phyloP scores from a whole-genome alignment of 2,329 filamentous ascomycete species.

The Nigrospora osmanthi region DNA sequence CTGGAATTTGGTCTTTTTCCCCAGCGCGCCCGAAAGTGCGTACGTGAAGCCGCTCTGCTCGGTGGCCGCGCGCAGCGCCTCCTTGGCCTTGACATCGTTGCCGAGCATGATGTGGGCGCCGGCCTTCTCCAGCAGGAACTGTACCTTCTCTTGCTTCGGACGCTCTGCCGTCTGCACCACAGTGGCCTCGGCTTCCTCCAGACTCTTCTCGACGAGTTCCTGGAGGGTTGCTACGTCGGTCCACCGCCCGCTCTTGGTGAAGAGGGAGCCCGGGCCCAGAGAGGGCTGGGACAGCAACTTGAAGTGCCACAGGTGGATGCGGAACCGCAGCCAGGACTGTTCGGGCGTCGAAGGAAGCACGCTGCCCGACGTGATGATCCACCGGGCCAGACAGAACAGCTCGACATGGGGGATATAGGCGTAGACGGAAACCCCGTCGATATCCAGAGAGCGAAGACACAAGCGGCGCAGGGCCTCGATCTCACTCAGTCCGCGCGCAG shows the following conservation, averaged over 20 bases:
- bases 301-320: constrained; percentile 64
- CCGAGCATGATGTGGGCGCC: constrained; percentile 81
- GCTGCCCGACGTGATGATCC: constrained; percentile 34
- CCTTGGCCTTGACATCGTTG: constrained; percentile 65
- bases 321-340: constrained; percentile 55
- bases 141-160: constrained; percentile 45
- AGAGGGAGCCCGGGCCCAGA: constrained; percentile 44
- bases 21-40: constrained; percentile 75
- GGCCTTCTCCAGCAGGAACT: constrained; percentile 75
- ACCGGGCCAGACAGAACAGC: constrained; percentile 66
- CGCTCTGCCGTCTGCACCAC: constrained; percentile 16
- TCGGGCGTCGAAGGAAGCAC: constrained; percentile 11
- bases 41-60: constrained; percentile 66
- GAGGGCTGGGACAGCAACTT: constrained; percentile 52
- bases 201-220: constrained; percentile 33
- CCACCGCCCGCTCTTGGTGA: constrained; percentile 49
- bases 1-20: constrained; percentile 77
- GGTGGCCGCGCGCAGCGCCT: constrained; percentile 62
- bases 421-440: constrained; percentile 85
- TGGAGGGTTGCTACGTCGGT: constrained; percentile 51
- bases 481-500: background rate
- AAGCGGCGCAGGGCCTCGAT: constrained; percentile 13
- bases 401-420: constrained; percentile 76
- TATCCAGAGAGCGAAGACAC: constrained; percentile 62
- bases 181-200: constrained; percentile 30